These are phyloP conservation scores for Rhodotorula sp. DNA, from an alignment of 1,284 basidiomycete genomes.

Conservation along the genomic window DNA sequence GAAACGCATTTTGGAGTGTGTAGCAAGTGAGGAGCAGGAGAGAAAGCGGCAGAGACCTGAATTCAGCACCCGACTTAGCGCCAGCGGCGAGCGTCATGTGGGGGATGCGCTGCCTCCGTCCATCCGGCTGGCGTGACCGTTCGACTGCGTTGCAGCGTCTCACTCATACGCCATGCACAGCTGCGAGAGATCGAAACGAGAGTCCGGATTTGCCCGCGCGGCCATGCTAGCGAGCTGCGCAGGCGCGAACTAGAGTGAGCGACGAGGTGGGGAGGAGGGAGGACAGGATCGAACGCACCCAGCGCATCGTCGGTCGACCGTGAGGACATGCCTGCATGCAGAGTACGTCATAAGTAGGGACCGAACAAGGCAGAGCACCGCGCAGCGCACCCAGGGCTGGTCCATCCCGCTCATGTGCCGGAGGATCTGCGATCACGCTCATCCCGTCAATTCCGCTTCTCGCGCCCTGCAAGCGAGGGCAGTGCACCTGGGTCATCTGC, in stretches of 20 bases:
- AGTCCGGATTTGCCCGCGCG: neutral
- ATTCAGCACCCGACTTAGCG: neutral
- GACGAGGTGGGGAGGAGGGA: neutral
- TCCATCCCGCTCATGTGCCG: conserved; percentile 94
- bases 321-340: conserved; percentile 79
- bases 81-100: neutral
- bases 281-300: conserved; percentile 36
- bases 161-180: neutral
- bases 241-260: neutral
- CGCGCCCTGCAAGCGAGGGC: neutral
- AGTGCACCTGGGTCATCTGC: conserved; percentile 77
- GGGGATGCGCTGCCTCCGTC: too few relatives aligned
- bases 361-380: neutral
- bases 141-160: neutral
- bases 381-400: conserved; percentile 71
- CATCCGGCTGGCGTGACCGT: neutral
- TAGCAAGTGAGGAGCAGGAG: neutral
- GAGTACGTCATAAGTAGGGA: too few relatives aligned
- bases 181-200: neutral
- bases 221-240: conserved; percentile 3
- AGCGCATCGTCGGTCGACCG: conserved; percentile 90
- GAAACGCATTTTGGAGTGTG: neutral
- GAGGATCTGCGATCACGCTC: conserved; percentile 63
- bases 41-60: neutral
- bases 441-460: neutral